Evolutionary conservation across 345 rosid genomes (phyloP), one percentile per base, ranked within the genome.

Genomic region (Diplotaxis tenuifolia): DNA sequence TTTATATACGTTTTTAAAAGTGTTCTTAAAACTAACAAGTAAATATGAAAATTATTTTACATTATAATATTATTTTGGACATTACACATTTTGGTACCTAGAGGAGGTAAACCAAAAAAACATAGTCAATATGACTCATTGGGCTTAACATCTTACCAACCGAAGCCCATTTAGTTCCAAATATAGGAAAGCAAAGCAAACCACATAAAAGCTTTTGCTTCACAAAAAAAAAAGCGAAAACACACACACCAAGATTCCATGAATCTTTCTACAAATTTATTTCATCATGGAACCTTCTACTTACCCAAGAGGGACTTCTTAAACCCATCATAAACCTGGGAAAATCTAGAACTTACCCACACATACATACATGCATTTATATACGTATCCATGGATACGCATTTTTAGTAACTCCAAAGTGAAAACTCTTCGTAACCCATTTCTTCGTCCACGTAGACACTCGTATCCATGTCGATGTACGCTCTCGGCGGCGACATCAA

Each of bases 401-500:
- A 64, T n/a, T 2, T 22, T 65, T 47, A 67, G 64, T 73, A 63
- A 55, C 57, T 82, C 89, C 89, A 85, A 18, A 83, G 70, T 11
- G 86, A 68, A 34, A 76, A 21, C 1, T 57, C 75, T 27, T 22
- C 68, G 1, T 82, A 73, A 38, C 40, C 31, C 47, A 62, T 71
- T 23, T 79, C 85, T n/a, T 28, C 72, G 9, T 75, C 79, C 7
- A 29, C 54, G 57, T 54, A 62, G 3, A 10, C 28, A 62, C 21
- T 68, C 27, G 68, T 67, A 49, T 60, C 49, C 59, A 29, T 58
- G 18, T 58, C 75, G 21, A 29, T 55, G 40, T 9, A 28, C 2
- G 70, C 23, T 45, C 81, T 82, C 1, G 92, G 97, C 27, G 97
- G 95, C 32, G 91, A 75, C 21, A 87, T 80, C 16, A 91, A 54